Conservation (phyloP, 305 asterid genomes). For the Vinca major region DNA sequence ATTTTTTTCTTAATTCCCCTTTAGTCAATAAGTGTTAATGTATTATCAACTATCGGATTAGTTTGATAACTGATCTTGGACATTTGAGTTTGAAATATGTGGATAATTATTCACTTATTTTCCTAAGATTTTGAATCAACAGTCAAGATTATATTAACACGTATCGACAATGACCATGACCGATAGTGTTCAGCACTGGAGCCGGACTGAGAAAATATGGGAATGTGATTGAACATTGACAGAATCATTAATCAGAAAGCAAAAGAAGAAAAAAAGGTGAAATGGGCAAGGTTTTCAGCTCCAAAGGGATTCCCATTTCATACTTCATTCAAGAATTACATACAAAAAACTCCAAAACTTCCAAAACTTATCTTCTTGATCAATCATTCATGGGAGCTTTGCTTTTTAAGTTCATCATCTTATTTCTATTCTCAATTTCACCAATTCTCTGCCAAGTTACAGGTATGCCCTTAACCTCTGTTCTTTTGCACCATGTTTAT, state of each 20-base stretch:
- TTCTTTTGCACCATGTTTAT: not conserved
- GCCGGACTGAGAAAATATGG: constrained; percentile 12
- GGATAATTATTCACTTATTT: too few relatives aligned
- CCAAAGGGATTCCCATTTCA: constrained; percentile 15
- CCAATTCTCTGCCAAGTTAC: constrained; percentile 54
- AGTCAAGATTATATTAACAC: too few relatives aligned
- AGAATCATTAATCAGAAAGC: constrained; percentile 18
- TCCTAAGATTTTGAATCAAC: too few relatives aligned
- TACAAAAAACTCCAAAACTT: constrained; percentile 5
- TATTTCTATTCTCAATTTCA: constrained; percentile 39
- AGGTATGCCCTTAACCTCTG: constrained; percentile 35
- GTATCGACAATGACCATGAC: too few relatives aligned
- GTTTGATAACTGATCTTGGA: too few relatives aligned
- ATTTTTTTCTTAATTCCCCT: too few relatives aligned
- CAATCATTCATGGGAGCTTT: constrained; percentile 35
- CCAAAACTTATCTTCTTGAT: constrained; percentile 19
- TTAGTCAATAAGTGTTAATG: too few relatives aligned
- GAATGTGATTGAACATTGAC: constrained; percentile 28
- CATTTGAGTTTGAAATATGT: too few relatives aligned
- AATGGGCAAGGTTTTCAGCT: constrained; percentile 16
- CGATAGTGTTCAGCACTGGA: too few relatives aligned
- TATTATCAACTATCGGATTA: too few relatives aligned
- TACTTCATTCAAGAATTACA: constrained; percentile 21
- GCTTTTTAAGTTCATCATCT: constrained; percentile 17
- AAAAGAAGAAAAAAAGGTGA: constrained; percentile 31